Evolutionary conservation across 2,329 filamentous ascomycete genomes (phyloP), one percentile per base, ranked within the genome.

Genomic region (Colletotrichum echinochloae): DNA sequence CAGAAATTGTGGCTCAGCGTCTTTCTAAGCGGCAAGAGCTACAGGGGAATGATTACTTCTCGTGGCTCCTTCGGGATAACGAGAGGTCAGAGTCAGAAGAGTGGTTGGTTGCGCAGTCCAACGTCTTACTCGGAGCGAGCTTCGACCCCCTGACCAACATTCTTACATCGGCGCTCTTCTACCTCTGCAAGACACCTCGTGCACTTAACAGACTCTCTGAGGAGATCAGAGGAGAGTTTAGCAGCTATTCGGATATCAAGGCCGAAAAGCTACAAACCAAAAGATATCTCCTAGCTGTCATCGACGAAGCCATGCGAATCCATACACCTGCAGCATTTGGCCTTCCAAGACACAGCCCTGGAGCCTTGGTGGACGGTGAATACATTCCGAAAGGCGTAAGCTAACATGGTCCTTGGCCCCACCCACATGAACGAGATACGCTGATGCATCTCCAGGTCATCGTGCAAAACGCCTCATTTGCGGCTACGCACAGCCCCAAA

Each of bases 361-460:
- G 60, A 18, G 60, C 60, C 12, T 3, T 41, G 2, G 49, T 63
- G 1, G 60, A 55, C 39, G 26, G 60, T 3, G 16, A 46, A 33
- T 63, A 39, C 5, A 26, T 63, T 23, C 49, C 60, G 2, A 18
- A 33, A 30, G 60, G 60, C 16, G 49, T 63, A 37, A 23, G 60
- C 41, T 26, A 5, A 7, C 16, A 12, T 3, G 1, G 2, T 20
- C 1, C 7, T 0, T 1, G 14, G 12, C 14, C 12, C 3, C 11
- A 9, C 6, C 3, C 3, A 0, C 3, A 1, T 1, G 8, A 54
- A 18, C 20, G 6, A 35, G 1, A 44, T 2, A 16, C 48, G 12
- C 48, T 51, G 23, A 51, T 46, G 12, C 18, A 20, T 1, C 23
- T 26, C 5, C 8, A 63, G 60, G 20, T 46, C 2, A 41, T 35